phyloP scores from a whole-genome alignment of 768 basidiomycete genomes.

The Neoboletus subvelutipes region DNA sequence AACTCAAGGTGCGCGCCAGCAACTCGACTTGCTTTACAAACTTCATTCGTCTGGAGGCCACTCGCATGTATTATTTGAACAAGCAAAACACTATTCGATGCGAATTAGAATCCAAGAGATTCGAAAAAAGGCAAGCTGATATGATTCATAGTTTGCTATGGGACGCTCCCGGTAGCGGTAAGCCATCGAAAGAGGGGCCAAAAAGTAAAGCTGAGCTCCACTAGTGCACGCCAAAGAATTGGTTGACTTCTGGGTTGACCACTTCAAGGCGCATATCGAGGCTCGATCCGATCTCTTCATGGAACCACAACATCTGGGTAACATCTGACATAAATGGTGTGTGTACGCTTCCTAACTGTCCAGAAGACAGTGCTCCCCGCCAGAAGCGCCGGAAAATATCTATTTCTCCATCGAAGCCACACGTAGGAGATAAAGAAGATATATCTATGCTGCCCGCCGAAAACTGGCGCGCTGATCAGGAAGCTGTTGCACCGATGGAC shows the following conservation, averaged over 20 bases:
- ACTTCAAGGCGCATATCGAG: constrained; percentile 69
- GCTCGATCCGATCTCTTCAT: constrained; percentile 43
- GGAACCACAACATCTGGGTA: constrained; percentile 14
- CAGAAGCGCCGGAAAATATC: constrained; percentile 49
- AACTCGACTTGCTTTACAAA: background rate
- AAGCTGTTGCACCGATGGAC: constrained; percentile 3
- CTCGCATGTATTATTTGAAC: constrained; percentile 65
- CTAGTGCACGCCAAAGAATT: constrained; percentile 67
- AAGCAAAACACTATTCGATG: constrained; percentile 55
- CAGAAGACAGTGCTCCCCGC: constrained; percentile 39
- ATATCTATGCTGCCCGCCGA: background rate
- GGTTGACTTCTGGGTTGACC: constrained; percentile 71
- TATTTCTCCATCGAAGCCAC: background rate
- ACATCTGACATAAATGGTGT: background rate
- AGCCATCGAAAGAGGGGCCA: constrained; percentile 23
- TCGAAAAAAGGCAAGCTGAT: constrained; percentile 53
- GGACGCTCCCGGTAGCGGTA: constrained; percentile 64
- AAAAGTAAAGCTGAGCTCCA: constrained; percentile 3
- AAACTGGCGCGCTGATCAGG: constrained; percentile 17
- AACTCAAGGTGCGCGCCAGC: constrained; percentile 57
- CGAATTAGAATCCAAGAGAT: constrained; percentile 49
- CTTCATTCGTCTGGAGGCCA: constrained; percentile 39
- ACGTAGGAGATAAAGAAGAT: background rate
- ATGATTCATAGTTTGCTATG: constrained; percentile 65
- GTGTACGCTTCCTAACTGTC: constrained; percentile 4